Evolutionary conservation across 2,329 filamentous ascomycete species (phyloP).

Genomic region (Hyphodiscus sp.): DNA sequence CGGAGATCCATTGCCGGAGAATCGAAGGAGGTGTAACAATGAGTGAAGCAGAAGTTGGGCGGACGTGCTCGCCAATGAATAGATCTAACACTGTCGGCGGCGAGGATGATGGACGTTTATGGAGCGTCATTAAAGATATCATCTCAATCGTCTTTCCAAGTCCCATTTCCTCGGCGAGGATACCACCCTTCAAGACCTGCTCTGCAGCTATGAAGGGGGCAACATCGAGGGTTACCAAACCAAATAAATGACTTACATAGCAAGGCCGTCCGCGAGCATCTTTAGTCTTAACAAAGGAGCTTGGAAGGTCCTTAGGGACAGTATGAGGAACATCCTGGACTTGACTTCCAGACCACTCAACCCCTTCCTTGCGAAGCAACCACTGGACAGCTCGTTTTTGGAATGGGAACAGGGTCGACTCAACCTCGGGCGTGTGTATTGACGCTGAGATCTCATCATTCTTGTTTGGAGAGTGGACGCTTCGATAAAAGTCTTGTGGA

Average conservation of each 20-base stretch:
- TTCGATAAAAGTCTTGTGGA: constrained; percentile 60
- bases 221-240: constrained; percentile 47
- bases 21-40: constrained; percentile 55
- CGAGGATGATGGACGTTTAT: constrained; percentile 37
- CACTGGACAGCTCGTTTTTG: constrained; percentile 65
- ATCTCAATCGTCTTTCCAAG: constrained; percentile 75
- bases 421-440: constrained; percentile 39
- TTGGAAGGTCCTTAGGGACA: constrained; percentile 9
- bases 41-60: constrained; percentile 48
- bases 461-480: constrained; percentile 54
- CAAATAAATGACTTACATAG: constrained; percentile 58
- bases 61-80: constrained; percentile 38
- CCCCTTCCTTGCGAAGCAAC: constrained; percentile 61
- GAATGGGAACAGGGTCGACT: constrained; percentile 59
- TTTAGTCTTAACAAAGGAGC: constrained; percentile 37
- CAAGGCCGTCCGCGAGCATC: constrained; percentile 43
- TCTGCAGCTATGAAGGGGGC: constrained; percentile 38
- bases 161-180: constrained; percentile 74
- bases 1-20: constrained; percentile 54
- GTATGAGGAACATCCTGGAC: background rate
- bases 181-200: constrained; percentile 38
- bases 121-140: constrained; percentile 61
- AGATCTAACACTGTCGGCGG: constrained; percentile 28
- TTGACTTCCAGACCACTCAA: constrained; percentile 36
- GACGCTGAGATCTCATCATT: constrained; percentile 33